phyloP scores from a whole-genome alignment of 192 early-diverging fungal genomes.

The Chytriomyces hyalinus region DNA sequence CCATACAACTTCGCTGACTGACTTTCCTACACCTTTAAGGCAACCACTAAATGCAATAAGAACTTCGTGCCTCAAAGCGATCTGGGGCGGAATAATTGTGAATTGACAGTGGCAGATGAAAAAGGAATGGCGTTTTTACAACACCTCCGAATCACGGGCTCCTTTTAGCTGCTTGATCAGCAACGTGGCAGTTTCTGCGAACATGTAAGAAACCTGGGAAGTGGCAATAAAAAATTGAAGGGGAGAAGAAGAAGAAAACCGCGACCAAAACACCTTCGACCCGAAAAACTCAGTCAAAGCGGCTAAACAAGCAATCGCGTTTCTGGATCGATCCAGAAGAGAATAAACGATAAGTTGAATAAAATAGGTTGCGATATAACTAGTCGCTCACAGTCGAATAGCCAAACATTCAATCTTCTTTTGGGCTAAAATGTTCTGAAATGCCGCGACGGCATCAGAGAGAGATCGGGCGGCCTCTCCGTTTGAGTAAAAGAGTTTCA shows the following conservation, averaged over 20 bases:
- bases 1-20: conserved; percentile 66
- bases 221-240: background rate
- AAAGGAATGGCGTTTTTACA: conserved; percentile 14
- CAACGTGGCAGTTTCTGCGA: conserved; percentile 5
- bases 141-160: conserved; percentile 14
- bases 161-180: conserved; percentile 6
- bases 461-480: conserved; percentile 73
- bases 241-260: background rate
- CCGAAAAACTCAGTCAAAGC: conserved; percentile 78
- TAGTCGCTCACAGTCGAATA: conserved; percentile 58
- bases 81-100: conserved; percentile 5
- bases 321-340: conserved; percentile 51
- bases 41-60: conserved; percentile 65
- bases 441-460: conserved; percentile 75
- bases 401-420: conserved; percentile 68
- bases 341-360: background rate
- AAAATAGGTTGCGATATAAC: background rate
- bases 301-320: conserved; percentile 77
- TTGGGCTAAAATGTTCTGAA: conserved; percentile 61
- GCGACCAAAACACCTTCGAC: conserved; percentile 58
- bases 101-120: conserved; percentile 15
- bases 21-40: conserved; percentile 77
- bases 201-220: conserved; percentile 11
- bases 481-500: conserved; percentile 70
- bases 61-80: conserved; percentile 71